Evolutionary conservation across 768 basidiomycete species (phyloP).

Genomic region (Lactifluus hygrophoroides): DNA sequence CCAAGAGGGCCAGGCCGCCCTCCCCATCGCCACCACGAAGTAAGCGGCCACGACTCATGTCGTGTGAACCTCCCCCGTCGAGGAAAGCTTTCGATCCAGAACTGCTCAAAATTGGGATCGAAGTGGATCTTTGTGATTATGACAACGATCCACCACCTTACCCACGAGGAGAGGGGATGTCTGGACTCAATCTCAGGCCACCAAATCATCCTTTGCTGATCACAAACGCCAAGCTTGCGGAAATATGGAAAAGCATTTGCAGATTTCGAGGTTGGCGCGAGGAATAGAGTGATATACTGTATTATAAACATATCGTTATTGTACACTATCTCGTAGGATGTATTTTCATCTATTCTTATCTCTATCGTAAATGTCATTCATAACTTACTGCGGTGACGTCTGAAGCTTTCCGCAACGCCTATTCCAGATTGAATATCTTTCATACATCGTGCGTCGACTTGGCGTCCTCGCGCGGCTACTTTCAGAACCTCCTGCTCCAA

Average conservation of each 20-base stretch:
- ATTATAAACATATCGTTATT: neutral
- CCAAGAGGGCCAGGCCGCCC: conserved; percentile 2
- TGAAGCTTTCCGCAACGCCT: conserved; percentile 72
- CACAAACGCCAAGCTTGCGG: conserved; percentile 9
- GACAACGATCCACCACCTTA: conserved; percentile 1
- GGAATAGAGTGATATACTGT: neutral
- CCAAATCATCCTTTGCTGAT: neutral
- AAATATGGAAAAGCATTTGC: conserved; percentile 12
- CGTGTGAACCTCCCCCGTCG: neutral
- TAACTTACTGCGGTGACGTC: conserved; percentile 52
- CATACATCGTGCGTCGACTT: conserved; percentile 64
- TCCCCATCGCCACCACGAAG: neutral
- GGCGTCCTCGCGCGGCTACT: conserved; percentile 47
- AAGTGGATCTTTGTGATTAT: conserved; percentile 4
- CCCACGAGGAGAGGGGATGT: neutral
- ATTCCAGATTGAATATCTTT: conserved; percentile 67
- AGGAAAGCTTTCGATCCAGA: conserved; percentile 2
- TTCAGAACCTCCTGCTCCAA: conserved; percentile 48
- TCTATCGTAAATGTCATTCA: conserved; percentile 26
- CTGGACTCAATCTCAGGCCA: neutral
- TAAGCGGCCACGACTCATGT: conserved; percentile 5
- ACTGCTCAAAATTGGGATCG: conserved; percentile 2
- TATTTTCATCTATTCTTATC: conserved; percentile 3
- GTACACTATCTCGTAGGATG: neutral
- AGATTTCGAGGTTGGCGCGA: conserved; percentile 8